A percentile compares a stretch with the other conserved stretches of the same genome.
These are phyloP conservation scores for Chamaecrista fasciculata DNA, from an alignment of 306 rosid species.

Conservation along the genomic window DNA sequence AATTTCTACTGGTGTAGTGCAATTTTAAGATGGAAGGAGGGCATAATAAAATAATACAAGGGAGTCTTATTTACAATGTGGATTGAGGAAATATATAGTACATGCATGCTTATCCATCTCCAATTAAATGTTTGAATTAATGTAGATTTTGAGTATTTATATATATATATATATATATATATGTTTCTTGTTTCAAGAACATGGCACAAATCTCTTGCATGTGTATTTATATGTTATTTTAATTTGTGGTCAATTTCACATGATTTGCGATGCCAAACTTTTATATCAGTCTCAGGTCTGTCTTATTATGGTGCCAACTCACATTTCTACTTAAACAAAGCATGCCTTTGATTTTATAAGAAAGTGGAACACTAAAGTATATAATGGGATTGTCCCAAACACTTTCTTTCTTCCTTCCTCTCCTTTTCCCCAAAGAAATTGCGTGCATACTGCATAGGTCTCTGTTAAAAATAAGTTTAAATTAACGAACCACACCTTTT, in stretches of 20 bases:
- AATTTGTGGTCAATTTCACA: slow-evolving; percentile 39
- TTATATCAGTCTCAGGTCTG: slow-evolving; percentile 12
- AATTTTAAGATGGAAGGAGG: no score
- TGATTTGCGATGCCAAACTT: slow-evolving; percentile 31
- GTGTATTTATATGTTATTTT: not conserved
- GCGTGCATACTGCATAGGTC: slow-evolving; percentile 21
- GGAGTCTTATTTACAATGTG: not conserved
- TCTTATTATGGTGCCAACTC: slow-evolving; percentile 42
- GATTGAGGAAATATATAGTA: not conserved
- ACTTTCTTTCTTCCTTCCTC: slow-evolving; percentile 14
- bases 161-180: no score
- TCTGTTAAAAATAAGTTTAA: slow-evolving; percentile 18
- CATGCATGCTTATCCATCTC: not conserved
- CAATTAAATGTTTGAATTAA: not conserved
- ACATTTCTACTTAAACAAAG: slow-evolving; percentile 35
- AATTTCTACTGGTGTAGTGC: no score
- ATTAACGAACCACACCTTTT: slow-evolving; percentile 9
- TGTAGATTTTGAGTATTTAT: slow-evolving; percentile 20
- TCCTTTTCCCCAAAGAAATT: slow-evolving; percentile 32
- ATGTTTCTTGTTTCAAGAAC: slow-evolving; percentile 34
- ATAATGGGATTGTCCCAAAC: slow-evolving; percentile 32
- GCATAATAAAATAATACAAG: not conserved
- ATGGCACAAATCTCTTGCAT: slow-evolving; percentile 28
- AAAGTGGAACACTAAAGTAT: slow-evolving; percentile 32
- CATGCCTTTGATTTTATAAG: slow-evolving; percentile 16